Percentiles rank a stretch among this genome's conserved stretches.
These are phyloP conservation scores for Skeletonema potamos DNA, from an alignment of 108 stramenopile species.

Conservation along the genomic window DNA sequence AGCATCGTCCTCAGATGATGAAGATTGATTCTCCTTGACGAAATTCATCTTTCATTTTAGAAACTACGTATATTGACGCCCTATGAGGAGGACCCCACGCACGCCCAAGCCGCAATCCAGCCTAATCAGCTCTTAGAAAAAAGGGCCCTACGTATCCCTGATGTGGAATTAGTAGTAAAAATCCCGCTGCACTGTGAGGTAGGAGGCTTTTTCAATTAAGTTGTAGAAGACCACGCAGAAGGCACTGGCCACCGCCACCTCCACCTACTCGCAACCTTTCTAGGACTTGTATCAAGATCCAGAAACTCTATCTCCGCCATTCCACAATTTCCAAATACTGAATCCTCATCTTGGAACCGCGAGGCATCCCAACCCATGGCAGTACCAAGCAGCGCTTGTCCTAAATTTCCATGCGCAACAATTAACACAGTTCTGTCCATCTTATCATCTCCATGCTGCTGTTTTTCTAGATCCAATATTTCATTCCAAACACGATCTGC, in stretches of 20 bases:
- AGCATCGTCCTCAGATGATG: too few species aligned
- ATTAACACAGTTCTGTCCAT: constrained; percentile 11
- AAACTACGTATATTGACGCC: too few species aligned
- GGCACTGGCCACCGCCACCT: not conserved
- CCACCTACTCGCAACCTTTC: not conserved
- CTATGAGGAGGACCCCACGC: too few species aligned
- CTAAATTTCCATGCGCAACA: constrained; percentile 45
- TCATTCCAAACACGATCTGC: constrained; percentile 37
- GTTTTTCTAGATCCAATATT: constrained; percentile 4
- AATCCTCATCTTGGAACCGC: not conserved
- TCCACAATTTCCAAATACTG: not conserved
- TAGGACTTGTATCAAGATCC: not conserved
- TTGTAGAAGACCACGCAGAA: not conserved
- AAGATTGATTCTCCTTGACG: too few species aligned
- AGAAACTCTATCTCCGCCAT: not conserved
- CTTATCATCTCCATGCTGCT: not conserved
- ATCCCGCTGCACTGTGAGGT: too few species aligned
- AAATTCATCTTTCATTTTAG: too few species aligned
- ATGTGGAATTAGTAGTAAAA: too few species aligned
- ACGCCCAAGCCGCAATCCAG: too few species aligned
- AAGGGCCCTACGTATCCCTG: too few species aligned
- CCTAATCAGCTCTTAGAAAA: too few species aligned
- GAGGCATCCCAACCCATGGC: constrained; percentile 41
- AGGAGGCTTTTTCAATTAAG: too few species aligned
- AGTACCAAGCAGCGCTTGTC: constrained; percentile 42